Evolutionary conservation across 2,329 filamentous ascomycete genomes (phyloP), one percentile per base, ranked within the genome.

Genomic region (Exophiala aquamarina): DNA sequence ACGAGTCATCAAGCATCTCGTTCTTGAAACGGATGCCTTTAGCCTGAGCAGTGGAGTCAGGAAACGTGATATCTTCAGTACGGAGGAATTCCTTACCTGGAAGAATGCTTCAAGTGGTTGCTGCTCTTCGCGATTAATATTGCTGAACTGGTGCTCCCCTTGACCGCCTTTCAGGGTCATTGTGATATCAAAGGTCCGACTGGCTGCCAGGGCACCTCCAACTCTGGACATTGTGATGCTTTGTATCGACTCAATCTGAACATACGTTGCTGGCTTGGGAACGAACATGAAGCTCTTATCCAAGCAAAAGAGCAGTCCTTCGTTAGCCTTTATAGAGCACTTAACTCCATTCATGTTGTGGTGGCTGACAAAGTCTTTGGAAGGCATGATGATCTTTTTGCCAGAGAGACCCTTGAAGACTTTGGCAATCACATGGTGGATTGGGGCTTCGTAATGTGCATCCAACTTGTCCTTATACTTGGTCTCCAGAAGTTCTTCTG

Each of bases 201-300:
- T 87, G 40, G 93, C 89, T 41, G 92, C 95, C 52, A 97, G 85
- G 44, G 92, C 91, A 50, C 93, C 93, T 52, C 90, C 90, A 35
- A 98, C 91, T 64, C 93, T 89, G 20, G 90, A 96, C 77, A 98
- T 95, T 28, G 90, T 96, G 56, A 98, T 86, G 41, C 87, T 88
- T 41, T 88, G 81, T 28, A 94, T 87, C 63, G 95, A 89, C 63
- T 98, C 93, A 71, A 95, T 94, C 51, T 89, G 87, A 51, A 98
- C 92, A 71, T 97, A 98, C 1, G 92, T 96, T 13, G 93, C 91
- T 1, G 93, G 93, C 73, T 98, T 98, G 23, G 93, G 93, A 13
- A 98, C 93, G 67, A 98, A 98, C 82, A 98, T 94, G 70, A 98
- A 95, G 6, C 91, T 92, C 72, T 96, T 96, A 70, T 98, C 93